Evolutionary conservation across 305 asterid genomes (phyloP), one percentile per base, ranked within the genome.

Genomic region (Striga hermonthica): DNA sequence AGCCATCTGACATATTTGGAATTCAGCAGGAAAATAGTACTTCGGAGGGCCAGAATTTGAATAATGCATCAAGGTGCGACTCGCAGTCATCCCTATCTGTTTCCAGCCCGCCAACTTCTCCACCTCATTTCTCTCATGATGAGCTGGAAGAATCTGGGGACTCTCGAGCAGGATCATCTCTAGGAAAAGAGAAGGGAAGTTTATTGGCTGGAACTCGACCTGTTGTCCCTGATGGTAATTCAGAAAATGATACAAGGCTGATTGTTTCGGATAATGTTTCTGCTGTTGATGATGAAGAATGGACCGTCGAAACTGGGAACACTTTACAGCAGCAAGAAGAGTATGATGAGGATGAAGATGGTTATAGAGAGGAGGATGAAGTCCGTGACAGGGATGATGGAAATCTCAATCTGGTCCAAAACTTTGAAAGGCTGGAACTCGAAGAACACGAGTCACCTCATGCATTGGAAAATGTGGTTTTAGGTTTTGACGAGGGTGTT

Each of bases 31-130:
- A 83, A 64, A 79, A 62, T 65, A 64, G 70, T 28, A 53, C 74
- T 44, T 66, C 76, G 72, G 89, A 80, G 71, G 82, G 75, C 70
- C 86, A 58, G 71, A 82, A 80, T 57, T 57, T 75, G 78, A 75
- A 80, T 45, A 47, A 57, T 61, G 74, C 80, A 44, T 65, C 85
- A n/a, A 80, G 90, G 74, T 88, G 95, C 77, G 97, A 93, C 50
- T 94, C 99, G 69, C 97, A 91, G 62, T 94, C 99, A 59, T 94
- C 99, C 28, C 76, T 94, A n/a, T 90, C 93, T 57, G 95, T 94
- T 73, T 86, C 97, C 71, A 94, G 97, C 74, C 99, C 96, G 13
- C 99, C 97, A 61, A 84, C 78, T 71, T 86, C 99, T 62, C 95
- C 99, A 6, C 95, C 97, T 57, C 97, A 90, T 74, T 86, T 88